These are phyloP conservation scores for Tuber borchii DNA, from an alignment of 495 filamentous ascomycete genomes.

Conservation along the genomic window DNA sequence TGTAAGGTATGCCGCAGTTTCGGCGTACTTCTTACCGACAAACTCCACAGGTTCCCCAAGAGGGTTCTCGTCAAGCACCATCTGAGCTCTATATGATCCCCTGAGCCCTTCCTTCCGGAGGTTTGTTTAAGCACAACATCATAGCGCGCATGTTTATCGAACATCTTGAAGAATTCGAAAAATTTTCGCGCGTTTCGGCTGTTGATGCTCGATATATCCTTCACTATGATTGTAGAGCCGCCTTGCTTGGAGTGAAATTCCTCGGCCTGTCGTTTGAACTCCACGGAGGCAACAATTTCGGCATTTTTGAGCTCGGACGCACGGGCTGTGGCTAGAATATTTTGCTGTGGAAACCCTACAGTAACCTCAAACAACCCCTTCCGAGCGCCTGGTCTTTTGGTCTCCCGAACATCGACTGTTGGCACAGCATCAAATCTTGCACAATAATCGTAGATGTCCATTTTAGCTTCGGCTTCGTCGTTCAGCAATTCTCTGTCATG, in stretches of 20 bases:
- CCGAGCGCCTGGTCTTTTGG: slow-evolving; percentile 17
- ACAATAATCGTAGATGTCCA: slow-evolving; percentile 51
- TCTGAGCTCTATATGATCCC: slow-evolving; percentile 28
- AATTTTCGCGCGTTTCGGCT: slow-evolving; percentile 45
- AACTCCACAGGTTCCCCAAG: slow-evolving; percentile 44
- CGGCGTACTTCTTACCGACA: slow-evolving; percentile 44
- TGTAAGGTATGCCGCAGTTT: slow-evolving; percentile 44
- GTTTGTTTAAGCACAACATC: slow-evolving; percentile 36
- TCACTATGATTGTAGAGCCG: slow-evolving; percentile 43
- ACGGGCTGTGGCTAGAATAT: slow-evolving; percentile 42
- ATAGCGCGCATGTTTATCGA: slow-evolving; percentile 33
- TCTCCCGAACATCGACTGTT: slow-evolving; percentile 30
- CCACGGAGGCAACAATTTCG: slow-evolving; percentile 44
- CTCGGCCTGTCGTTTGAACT: slow-evolving; percentile 48
- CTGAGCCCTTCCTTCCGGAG: slow-evolving; percentile 15
- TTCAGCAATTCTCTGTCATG: slow-evolving; percentile 34
- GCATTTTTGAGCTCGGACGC: slow-evolving; percentile 39
- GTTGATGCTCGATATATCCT: slow-evolving; percentile 44
- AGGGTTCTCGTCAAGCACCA: slow-evolving; percentile 42
- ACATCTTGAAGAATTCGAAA: slow-evolving; percentile 46
- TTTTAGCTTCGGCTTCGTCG: slow-evolving; percentile 42
- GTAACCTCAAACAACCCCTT: slow-evolving; percentile 40
- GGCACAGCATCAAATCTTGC: slow-evolving; percentile 47
- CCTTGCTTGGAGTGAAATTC: slow-evolving; percentile 45
- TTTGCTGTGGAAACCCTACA: slow-evolving; percentile 46